A percentile compares a stretch with the other conserved stretches of the same genome.
Conservation (phyloP, 2,329 filamentous ascomycete species). For the Didymella exigua region DNA sequence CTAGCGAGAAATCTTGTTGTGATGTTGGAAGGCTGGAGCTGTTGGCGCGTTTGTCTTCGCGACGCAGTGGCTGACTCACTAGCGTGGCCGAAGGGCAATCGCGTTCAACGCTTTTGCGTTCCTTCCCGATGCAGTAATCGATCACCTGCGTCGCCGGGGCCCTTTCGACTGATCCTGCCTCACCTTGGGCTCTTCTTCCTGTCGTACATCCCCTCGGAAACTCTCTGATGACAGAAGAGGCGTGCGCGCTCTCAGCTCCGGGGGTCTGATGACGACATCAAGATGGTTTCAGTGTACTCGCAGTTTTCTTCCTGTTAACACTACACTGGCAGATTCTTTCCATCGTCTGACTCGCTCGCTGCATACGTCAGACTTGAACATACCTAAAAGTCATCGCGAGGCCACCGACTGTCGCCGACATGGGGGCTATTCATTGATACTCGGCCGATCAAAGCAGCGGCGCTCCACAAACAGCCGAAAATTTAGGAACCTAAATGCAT, state of each 20-base stretch:
- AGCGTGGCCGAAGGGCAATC: conserved; percentile 14
- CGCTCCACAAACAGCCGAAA: too few species aligned
- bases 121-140: not conserved
- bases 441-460: too few species aligned
- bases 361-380: conserved; percentile 10
- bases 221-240: not conserved
- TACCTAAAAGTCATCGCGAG: conserved; percentile 34
- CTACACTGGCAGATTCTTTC: conserved; percentile 1
- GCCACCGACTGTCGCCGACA: conserved; percentile 39
- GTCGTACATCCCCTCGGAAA: not conserved
- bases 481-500: too few species aligned
- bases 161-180: not conserved
- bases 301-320: too few species aligned
- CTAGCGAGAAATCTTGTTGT: not conserved
- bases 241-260: not conserved
- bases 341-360: conserved; percentile 6
- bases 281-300: not conserved
- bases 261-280: not conserved
- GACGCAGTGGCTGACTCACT: not conserved
- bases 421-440: conserved; percentile 44
- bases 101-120: conserved; percentile 1
- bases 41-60: not conserved
- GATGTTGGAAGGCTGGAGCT: not conserved
- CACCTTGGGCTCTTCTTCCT: not conserved
- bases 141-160: not conserved